Evolutionary conservation across 2,329 filamentous ascomycete species (phyloP), one percentile per base, ranked within the genome.

Genomic region (Botrytis pseudocinerea): DNA sequence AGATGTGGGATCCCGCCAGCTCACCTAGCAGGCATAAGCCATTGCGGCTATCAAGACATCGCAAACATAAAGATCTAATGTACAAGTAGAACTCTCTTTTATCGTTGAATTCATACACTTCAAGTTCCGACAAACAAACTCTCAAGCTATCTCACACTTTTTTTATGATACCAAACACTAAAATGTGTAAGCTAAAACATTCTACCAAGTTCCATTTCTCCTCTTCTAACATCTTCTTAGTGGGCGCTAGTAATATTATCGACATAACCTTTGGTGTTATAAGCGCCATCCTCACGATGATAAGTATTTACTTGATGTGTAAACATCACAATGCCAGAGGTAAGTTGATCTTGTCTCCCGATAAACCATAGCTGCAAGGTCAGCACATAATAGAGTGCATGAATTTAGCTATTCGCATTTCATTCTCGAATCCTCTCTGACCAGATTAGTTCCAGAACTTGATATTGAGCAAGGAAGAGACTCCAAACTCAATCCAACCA

Each of bases 191-290:
- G 64, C 51, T 14, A 38, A 48, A 14, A 54, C 25, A 28, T 46
- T 32, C 42, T 54, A 20, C 25, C 1, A 40, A 6, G 3, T 35
- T 54, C 51, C 35, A 5, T 28, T 14, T 8, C 25, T 14, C 16
- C 22, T 40, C 25, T n/a, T 40, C 35, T 68, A 16, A 68, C 46
- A 40, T 18, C 46, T 48, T 68, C 46, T 40, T 68, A 68, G 64
- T 68, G 28, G 46, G 46, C 32, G 46, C 64, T 28, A 46, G 28
- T 9, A 68, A 68, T 68, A 68, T 68, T n/a, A 68, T 68, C 46
- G 46, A 68, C 35, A 68, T 68, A 40, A 40, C 32, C 1, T 54
- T 68, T 54, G 64, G 64, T 10, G 25, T 68, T 54, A 25, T 25
- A 54, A 68, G 64, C 46, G 46, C 10, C 25, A 7, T 68, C 16